Evolutionary conservation across 176 grass and related monocot genomes (phyloP).

Genomic region (Triticum dicoccoides): DNA sequence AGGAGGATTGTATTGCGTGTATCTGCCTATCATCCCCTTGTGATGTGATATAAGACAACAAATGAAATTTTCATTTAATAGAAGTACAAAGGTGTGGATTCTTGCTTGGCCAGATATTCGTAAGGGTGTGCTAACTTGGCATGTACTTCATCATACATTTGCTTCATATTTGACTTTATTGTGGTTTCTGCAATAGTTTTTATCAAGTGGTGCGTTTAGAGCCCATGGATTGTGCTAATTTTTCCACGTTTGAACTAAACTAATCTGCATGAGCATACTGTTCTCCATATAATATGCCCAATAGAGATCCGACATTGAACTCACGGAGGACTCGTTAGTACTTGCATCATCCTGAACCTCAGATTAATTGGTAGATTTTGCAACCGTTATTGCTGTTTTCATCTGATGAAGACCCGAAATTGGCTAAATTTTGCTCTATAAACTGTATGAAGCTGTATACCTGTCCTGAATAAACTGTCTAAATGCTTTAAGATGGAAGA

Average conservation of each 20-base stretch:
- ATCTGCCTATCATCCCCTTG: conserved; percentile 41
- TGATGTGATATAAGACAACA: conserved; percentile 18
- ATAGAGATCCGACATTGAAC: conserved; percentile 12
- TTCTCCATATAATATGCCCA: conserved; percentile 18
- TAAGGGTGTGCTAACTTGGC: not conserved
- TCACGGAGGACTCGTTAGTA: not conserved
- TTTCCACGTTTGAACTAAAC: conserved; percentile 24
- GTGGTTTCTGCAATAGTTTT: not conserved
- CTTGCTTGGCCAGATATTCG: not conserved
- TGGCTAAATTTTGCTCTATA: conserved; percentile 12
- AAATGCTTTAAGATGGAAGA: conserved; percentile 17
- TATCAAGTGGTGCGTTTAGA: conserved; percentile 22
- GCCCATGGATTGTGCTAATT: conserved; percentile 25
- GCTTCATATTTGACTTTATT: conserved; percentile 32
- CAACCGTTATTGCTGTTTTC: not conserved
- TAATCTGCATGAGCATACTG: not conserved
- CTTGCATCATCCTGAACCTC: conserved; percentile 23
- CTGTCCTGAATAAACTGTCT: conserved; percentile 3
- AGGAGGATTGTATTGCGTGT: conserved; percentile 47
- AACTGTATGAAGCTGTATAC: not conserved
- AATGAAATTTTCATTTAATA: not conserved
- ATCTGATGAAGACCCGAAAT: not conserved
- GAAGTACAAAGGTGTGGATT: not conserved
- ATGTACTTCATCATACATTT: not conserved
- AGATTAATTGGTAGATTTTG: conserved; percentile 18